Evolutionary conservation across 495 filamentous ascomycete species (phyloP).

Genomic region (Penicillium diatomitis): DNA sequence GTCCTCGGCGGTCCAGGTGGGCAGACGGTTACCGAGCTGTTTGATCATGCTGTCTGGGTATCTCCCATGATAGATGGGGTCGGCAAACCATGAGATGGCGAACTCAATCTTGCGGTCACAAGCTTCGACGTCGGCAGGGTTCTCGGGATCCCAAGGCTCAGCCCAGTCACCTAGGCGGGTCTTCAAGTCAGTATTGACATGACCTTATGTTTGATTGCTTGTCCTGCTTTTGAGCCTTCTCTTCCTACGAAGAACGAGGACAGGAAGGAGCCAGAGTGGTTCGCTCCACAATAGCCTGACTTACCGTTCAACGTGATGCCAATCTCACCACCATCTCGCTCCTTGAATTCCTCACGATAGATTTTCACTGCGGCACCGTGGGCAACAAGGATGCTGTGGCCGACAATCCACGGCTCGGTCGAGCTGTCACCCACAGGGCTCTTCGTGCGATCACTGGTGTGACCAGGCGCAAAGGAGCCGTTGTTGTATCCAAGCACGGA

Average conservation of each 20-base stretch:
- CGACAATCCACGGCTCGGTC: slow-evolving; percentile 44
- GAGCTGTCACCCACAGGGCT: slow-evolving; percentile 39
- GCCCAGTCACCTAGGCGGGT: slow-evolving; percentile 48
- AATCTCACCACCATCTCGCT: slow-evolving; percentile 38
- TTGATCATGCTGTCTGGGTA: slow-evolving; percentile 70
- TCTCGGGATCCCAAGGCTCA: slow-evolving; percentile 44
- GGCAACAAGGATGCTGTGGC: slow-evolving; percentile 39
- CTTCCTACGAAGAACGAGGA: too few relatives aligned
- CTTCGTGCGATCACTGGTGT: slow-evolving; percentile 40
- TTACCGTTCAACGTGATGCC: slow-evolving; percentile 47
- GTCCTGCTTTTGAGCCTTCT: too few relatives aligned
- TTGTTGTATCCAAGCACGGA: slow-evolving; percentile 44
- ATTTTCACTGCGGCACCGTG: slow-evolving; percentile 43
- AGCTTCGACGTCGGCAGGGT: slow-evolving; percentile 41
- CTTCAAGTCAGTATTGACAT: not conserved
- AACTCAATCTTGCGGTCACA: slow-evolving; percentile 45
- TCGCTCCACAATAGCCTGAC: not conserved
- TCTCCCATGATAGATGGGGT: slow-evolving; percentile 66
- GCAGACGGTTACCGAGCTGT: slow-evolving; percentile 62
- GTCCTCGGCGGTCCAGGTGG: slow-evolving; percentile 56
- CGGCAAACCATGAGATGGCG: slow-evolving; percentile 52
- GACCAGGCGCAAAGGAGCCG: slow-evolving; percentile 42
- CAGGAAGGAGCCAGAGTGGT: too few relatives aligned
- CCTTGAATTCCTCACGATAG: slow-evolving; percentile 44
- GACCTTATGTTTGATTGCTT: too few relatives aligned